Base-by-base conservation (phyloP, 352 stramenopile species). In the Pseudoperonospora humuli region DNA sequence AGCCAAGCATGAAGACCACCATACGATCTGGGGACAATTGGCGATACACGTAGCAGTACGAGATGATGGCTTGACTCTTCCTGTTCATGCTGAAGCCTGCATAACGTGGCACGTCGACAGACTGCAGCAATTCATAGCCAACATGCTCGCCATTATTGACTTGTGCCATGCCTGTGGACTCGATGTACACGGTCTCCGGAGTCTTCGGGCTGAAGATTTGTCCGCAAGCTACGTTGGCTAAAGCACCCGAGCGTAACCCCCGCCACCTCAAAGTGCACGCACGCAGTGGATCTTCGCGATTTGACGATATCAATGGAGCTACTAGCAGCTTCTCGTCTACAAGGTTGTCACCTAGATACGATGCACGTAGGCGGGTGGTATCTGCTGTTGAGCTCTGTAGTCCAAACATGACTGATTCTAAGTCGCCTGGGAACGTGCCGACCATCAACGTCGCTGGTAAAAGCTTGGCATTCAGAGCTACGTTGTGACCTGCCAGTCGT, bases 21-120 rank as follows among this genome's bases (percentile, higher is more conserved):
- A 67, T 37, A 10, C 61, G 43, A 38, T 64, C 48, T 0, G 47
- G 50, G 14, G 46, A 54, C 2, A 40, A 45, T 18, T 70, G 55
- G 3, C 55, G 56, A 47, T 66, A 70, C 34, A 70, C 45, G 45
- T 58, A 70, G 51, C 60, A 70, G 51, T 57, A 66, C 8, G 60
- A 70, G n/a, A 66, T 60, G 20, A 58, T 17, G 2, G 50, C 44
- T 56, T 61, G 56, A 0, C 3, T 34, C 20, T n/a, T 48, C 3
- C 25, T 35, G 17, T 31, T 55, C 18, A 29, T 52, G 7, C 32
- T 20, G 23, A 48, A 45, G 10, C 50, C 56, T 28, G 27, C 43
- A 13, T 60, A 46, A 1, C 39, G 53, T 13, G 61, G 35, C 1
- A 67, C 23, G 3, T 57, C 48, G 1, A 70, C 47, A 3, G 61